Percentiles rank a stretch among this genome's conserved stretches.
phyloP scores from a whole-genome alignment of 768 basidiomycete species.

The Naganishia vishniacii region DNA sequence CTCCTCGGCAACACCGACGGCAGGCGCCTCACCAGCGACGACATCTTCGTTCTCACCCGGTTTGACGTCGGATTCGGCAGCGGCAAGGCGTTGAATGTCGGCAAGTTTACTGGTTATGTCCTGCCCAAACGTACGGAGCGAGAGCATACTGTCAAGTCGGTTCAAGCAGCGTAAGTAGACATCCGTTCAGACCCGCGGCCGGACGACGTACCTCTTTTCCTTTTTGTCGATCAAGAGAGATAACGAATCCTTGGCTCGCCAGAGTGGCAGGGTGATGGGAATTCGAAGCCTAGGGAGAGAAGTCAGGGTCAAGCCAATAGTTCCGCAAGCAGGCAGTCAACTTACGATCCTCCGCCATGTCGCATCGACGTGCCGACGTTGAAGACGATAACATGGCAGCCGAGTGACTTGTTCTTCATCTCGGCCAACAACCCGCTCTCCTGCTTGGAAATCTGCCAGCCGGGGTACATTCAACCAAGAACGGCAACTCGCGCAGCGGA shows the following conservation, averaged over 20 bases:
- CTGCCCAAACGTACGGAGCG: conserved; percentile 72
- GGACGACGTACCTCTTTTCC: conserved; percentile 79
- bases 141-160: conserved; percentile 70
- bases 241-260: conserved; percentile 84
- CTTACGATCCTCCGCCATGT: conserved; percentile 57
- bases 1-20: conserved; percentile 22
- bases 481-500: neutral
- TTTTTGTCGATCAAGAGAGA: conserved; percentile 94
- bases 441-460: conserved; percentile 56
- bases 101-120: conserved; percentile 52
- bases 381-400: conserved; percentile 60
- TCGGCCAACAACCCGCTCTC: conserved; percentile 57
- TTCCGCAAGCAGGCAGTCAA: conserved; percentile 17
- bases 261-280: conserved; percentile 85
- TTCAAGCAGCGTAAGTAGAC: too few species aligned
- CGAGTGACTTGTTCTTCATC: conserved; percentile 57
- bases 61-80: conserved; percentile 10
- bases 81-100: conserved; percentile 8
- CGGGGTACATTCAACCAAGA: neutral
- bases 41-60: conserved; percentile 26
- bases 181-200: too few species aligned
- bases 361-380: conserved; percentile 50
- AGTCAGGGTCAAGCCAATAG: neutral
- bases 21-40: conserved; percentile 28
- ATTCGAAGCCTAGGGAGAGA: neutral